Evolutionary conservation across 2,329 filamentous ascomycete genomes (phyloP).

Genomic region (Diaporthe vexans): DNA sequence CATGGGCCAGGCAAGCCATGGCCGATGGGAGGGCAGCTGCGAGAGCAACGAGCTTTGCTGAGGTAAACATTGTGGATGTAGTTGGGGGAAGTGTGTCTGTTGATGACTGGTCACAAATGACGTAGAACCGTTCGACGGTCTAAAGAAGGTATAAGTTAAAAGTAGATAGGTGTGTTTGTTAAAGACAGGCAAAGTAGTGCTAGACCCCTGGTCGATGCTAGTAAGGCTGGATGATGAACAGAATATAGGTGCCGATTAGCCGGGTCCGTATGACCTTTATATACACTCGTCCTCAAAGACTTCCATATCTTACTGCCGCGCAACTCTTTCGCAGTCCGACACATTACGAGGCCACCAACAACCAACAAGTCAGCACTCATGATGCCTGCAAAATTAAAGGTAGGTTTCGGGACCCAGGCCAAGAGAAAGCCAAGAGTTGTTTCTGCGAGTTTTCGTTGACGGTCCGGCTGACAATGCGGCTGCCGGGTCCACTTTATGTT

Average conservation of each 20-base stretch:
- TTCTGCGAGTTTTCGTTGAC: background rate
- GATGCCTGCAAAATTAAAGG: constrained; percentile 29
- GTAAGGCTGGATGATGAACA: background rate
- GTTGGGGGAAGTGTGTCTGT: background rate
- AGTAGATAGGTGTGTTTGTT: background rate
- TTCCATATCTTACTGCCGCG: background rate
- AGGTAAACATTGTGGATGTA: background rate
- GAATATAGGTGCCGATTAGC: background rate
- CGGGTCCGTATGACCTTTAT: background rate
- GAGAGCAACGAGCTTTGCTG: constrained; percentile 20
- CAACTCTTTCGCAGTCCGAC: background rate
- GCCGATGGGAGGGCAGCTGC: constrained; percentile 45
- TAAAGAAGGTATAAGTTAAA: constrained; percentile 10
- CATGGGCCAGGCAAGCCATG: constrained; percentile 50
- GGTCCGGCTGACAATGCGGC: background rate
- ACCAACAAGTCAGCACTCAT: background rate
- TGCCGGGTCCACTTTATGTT: constrained; percentile 15
- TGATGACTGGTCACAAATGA: background rate
- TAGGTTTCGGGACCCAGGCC: constrained; percentile 22
- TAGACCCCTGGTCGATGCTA: constrained; percentile 17
- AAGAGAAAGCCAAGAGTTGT: constrained; percentile 30
- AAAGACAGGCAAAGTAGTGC: background rate
- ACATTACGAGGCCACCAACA: background rate
- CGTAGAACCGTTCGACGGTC: constrained; percentile 18
- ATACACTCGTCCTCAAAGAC: background rate